Base-by-base conservation (phyloP, 108 stramenopile genomes). In the Cylindrotheca fusiformis region DNA sequence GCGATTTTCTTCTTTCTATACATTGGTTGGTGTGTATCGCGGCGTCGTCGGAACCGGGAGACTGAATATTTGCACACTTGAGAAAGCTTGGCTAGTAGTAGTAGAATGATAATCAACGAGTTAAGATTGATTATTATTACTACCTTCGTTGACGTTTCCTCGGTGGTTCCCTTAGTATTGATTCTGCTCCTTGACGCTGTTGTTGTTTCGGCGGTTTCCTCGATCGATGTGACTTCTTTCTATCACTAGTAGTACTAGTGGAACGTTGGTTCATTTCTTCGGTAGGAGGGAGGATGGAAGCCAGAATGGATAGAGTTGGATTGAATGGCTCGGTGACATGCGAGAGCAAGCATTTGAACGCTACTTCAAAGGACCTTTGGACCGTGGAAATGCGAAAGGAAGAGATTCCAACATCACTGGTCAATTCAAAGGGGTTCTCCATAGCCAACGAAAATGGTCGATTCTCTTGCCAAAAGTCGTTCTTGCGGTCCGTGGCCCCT, bases 381-480 rank as follows among this genome's bases (percentile, higher is more conserved):
- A 95, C 74, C 55, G 80, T 63, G 25, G 79, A 71, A 33, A 94
- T 90, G 12, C 87, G 74, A 75, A 80, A 97, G 6, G 84, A 80
- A 48, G 85, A 61, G 1, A 59, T 72, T 0, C 94, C 96, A 0
- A 97, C 93, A 74, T 97, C 93, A 60, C 70, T 55, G 0, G 75
- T 79, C 1, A 74, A 48, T 27, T 97, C 94, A 23, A 95, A 71
- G n/a, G 96, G 96, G 65, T 97, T 97, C 60, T 97, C 96, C 62
- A 97, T 51, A 0, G 87, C 88, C 45, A 95, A 65, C 3, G 68
- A 58, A 60, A 83, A 79, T 6, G 84, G 84, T 27, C 88, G 79
- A 1, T 28, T 33, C 0, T 81, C 72, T 52, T 80, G 72, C 70
- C 75, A 91, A 65, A 86, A 91, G 14, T 65, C 44, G n/a, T 82